Conservation (phyloP, 805 yeast genomes). For the Brettanomyces sp. region DNA sequence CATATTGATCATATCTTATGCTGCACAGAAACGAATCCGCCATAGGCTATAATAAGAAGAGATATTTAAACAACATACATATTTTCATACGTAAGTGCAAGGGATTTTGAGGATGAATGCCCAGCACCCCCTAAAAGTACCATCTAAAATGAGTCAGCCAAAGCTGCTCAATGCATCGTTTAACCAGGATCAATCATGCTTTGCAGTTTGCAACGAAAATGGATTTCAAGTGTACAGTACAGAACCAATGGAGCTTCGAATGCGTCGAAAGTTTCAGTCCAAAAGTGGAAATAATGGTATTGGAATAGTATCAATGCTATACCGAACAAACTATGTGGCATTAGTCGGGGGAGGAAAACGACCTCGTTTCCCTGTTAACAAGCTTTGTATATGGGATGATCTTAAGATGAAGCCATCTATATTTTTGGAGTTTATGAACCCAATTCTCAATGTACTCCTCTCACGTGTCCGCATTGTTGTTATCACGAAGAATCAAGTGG, state of each 20-base stretch:
- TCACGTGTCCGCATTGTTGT: conserved; percentile 72
- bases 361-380: conserved; percentile 72
- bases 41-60: no score
- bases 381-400: conserved; percentile 89
- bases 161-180: conserved; percentile 52
- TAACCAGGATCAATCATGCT: conserved; percentile 88
- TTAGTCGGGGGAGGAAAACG: conserved; percentile 82
- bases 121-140: conserved; percentile 19
- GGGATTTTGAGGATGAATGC: conserved; percentile 20
- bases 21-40: no score
- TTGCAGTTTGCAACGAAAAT: conserved; percentile 68
- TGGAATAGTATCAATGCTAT: conserved; percentile 72
- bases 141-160: conserved; percentile 17
- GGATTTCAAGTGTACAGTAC: conserved; percentile 84
- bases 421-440: conserved; percentile 64
- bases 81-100: no score
- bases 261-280: conserved; percentile 41
- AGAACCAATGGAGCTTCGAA: conserved; percentile 76
- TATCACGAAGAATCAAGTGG: conserved; percentile 55
- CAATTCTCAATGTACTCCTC: conserved; percentile 63
- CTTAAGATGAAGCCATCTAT: conserved; percentile 65
- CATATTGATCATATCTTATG: no score
- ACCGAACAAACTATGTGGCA: conserved; percentile 84
- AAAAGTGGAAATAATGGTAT: conserved; percentile 39
- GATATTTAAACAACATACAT: no score